These are phyloP conservation scores for Fusarium falciforme DNA, from an alignment of 2,329 filamentous ascomycete species.

Conservation along the genomic window DNA sequence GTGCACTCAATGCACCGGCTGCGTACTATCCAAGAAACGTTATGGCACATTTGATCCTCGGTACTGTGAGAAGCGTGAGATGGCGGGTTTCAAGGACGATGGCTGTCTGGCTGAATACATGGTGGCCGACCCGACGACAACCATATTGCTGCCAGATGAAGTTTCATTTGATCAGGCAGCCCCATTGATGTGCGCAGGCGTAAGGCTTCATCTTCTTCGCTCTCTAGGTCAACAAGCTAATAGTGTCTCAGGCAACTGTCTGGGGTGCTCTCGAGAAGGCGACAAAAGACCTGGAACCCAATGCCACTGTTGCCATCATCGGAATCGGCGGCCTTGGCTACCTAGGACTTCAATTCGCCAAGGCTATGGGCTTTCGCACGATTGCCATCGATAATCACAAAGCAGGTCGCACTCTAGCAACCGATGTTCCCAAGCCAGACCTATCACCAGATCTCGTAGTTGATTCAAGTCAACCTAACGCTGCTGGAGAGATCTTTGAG, in stretches of 20 bases:
- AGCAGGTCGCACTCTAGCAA: slow-evolving; percentile 45
- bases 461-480: slow-evolving; percentile 36
- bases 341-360: slow-evolving; percentile 51
- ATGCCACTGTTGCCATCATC: slow-evolving; percentile 46
- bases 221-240: neutral
- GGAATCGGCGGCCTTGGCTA: slow-evolving; percentile 52
- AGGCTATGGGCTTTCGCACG: slow-evolving; percentile 49
- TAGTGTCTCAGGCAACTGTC: slow-evolving; percentile 43
- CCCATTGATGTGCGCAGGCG: slow-evolving; percentile 51
- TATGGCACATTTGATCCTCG: slow-evolving; percentile 41
- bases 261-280: slow-evolving; percentile 49
- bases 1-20: slow-evolving; percentile 45
- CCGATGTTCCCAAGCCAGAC: slow-evolving; percentile 32
- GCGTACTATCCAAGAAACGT: slow-evolving; percentile 24
- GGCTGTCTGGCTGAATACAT: slow-evolving; percentile 51
- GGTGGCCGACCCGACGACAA: slow-evolving; percentile 45
- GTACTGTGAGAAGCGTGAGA: slow-evolving; percentile 48
- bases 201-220: slow-evolving; percentile 9
- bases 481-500: slow-evolving; percentile 38
- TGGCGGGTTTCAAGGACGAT: slow-evolving; percentile 49
- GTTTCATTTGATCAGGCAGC: slow-evolving; percentile 50
- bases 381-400: slow-evolving; percentile 50
- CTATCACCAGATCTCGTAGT: slow-evolving; percentile 45
- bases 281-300: slow-evolving; percentile 36
- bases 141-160: slow-evolving; percentile 42